Evolutionary conservation across 176 grass and related monocot species (phyloP).

Genomic region (Eleusine coracana): DNA sequence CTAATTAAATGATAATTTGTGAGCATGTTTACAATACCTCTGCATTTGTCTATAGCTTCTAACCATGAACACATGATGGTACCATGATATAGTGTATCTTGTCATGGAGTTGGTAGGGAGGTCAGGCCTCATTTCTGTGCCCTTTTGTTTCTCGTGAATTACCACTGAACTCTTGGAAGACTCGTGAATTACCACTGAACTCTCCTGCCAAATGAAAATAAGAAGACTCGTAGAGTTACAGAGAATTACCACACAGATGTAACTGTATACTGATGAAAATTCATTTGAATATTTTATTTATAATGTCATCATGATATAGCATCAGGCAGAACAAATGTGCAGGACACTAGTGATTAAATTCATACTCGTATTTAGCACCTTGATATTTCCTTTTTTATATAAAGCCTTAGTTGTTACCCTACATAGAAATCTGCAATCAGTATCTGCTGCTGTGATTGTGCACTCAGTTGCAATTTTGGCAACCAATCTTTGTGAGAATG

Average conservation of each 20-base stretch:
- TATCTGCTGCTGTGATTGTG: neutral
- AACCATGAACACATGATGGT: neutral
- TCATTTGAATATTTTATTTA: neutral
- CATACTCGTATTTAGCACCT: slow-evolving; percentile 10
- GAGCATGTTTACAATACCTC: neutral
- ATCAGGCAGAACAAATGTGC: neutral
- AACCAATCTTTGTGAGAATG: neutral
- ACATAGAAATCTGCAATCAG: neutral
- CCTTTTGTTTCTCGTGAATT: neutral
- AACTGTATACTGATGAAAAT: neutral
- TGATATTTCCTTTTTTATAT: slow-evolving; percentile 4
- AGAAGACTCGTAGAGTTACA: neutral
- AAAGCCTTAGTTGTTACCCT: neutral
- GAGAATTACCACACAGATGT: neutral
- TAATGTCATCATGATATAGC: neutral
- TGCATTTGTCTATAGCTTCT: neutral
- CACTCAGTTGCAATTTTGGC: neutral
- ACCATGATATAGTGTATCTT: neutral
- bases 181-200: neutral
- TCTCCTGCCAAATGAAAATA: neutral
- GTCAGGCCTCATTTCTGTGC: neutral
- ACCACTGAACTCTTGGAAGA: neutral
- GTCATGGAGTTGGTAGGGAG: neutral
- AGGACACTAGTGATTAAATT: neutral
- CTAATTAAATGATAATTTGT: slow-evolving; percentile 16